phyloP scores from a whole-genome alignment of 306 rosid species.

The Casuarina equisetifolia region DNA sequence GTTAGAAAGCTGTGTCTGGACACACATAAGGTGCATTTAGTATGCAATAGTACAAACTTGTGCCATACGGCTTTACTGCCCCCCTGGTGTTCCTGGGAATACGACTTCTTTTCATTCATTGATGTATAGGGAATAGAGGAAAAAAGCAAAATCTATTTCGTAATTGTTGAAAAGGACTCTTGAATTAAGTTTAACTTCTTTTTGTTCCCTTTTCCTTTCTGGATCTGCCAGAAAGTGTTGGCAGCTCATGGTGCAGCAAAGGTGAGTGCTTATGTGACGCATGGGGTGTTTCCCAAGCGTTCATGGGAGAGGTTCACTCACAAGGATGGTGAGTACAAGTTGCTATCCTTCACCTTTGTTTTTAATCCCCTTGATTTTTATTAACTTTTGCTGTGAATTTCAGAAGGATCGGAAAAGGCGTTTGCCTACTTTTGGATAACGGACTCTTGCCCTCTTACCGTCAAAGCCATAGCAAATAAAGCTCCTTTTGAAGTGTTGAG shows the following conservation, averaged over 20 bases:
- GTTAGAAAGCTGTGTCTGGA: background rate
- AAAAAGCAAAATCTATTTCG: background rate
- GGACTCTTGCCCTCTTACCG: conserved; percentile 89
- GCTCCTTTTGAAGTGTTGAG: conserved; percentile 91
- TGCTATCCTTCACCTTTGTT: background rate
- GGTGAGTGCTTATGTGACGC: conserved; percentile 91
- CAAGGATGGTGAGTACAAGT: conserved; percentile 56
- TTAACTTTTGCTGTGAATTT: conserved; percentile 22
- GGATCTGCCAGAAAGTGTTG: conserved; percentile 68
- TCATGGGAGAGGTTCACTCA: conserved; percentile 81
- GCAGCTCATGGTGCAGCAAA: conserved; percentile 85
- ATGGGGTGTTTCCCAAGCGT: conserved; percentile 83
- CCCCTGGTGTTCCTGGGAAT: no score
- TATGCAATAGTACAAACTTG: no score
- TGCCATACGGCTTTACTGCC: no score
- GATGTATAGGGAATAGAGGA: no score
- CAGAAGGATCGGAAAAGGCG: conserved; percentile 46
- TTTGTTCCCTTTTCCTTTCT: conserved; percentile 4
- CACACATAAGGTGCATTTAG: background rate
- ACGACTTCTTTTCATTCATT: no score
- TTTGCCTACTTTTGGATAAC: conserved; percentile 94
- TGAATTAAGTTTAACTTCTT: background rate
- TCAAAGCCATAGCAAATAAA: conserved; percentile 61
- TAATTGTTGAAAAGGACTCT: background rate
- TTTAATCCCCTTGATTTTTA: background rate